Base-by-base conservation (phyloP, 768 basidiomycete species). In the Leccinum rimulosum region DNA sequence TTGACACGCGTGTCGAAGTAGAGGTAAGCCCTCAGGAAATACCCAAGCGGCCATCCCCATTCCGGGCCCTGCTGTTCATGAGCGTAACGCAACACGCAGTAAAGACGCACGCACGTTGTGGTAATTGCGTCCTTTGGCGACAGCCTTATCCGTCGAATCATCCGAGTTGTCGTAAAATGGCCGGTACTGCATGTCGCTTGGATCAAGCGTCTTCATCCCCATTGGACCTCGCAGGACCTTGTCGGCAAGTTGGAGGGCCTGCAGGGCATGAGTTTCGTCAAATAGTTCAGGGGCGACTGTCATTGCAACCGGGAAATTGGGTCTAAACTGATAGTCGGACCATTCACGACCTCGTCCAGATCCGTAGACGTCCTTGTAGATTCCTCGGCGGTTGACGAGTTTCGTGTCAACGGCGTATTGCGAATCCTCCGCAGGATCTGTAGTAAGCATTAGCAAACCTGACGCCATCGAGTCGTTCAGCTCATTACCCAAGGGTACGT, bases 331-430 rank as follows among this genome's bases (percentile, higher is more conserved):
- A 73, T 98, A 99, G 75, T 99, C 95, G 6, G 94, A 92, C 94
- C 94, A 98, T 74, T 96, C 92, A 56, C 93, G 83, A 10, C 87
- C 90, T 51, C 80, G 69, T 1, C 92, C 92, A 11, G 97, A 95
- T 43, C 95, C 93, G 64, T 89, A 89, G 7, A 98, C 93, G 70
- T 99, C 97, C 80, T 99, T 99, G 81, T 98, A 99, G 69, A 98
- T 96, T 5, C 96, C 97, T 58, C 97, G 83, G 14, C 93, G 87
- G 70, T 93, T 90, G 60, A 97, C 80, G 36, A 98, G 73, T 25
- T 65, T 79, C 3, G 90, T 65, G 67, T 92, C 79, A 65, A 97
- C 73, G 56, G 80, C 80, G 76, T 93, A 93, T 15, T 85, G 76
- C 4, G 66, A 61, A 68, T 99, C 96, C 27, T 90, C 82, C 11